Percentiles rank a stretch among this genome's conserved stretches.
phyloP scores from a whole-genome alignment of 2,329 filamentous ascomycete genomes.

The Penicillium sp. region DNA sequence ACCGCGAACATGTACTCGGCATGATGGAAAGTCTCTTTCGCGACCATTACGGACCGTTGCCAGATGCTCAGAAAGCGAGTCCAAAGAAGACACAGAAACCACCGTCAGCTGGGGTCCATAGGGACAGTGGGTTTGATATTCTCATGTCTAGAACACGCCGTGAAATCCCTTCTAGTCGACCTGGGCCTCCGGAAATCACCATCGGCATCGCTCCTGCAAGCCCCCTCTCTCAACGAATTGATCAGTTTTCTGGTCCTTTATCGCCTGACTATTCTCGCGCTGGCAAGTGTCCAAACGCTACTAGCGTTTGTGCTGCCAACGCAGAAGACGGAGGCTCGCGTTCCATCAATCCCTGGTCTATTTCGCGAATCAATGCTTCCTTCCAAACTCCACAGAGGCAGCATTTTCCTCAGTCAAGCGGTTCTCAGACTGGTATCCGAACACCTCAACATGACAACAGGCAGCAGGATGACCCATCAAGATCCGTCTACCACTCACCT shows the following conservation, averaged over 20 bases:
- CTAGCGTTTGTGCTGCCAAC: not conserved
- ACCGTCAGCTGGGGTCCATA: not conserved
- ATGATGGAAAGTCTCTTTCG: conserved; percentile 45
- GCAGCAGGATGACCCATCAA: not conserved
- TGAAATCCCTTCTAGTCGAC: not conserved
- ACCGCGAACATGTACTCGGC: conserved; percentile 43
- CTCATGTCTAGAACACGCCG: conserved; percentile 12
- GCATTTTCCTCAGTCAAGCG: not conserved
- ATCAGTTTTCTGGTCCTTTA: not conserved
- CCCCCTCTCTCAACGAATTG: not conserved
- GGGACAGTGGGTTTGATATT: conserved; percentile 5
- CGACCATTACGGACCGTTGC: conserved; percentile 32
- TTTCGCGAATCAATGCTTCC: conserved; percentile 13
- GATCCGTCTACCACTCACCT: not conserved
- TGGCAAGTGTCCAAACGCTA: not conserved
- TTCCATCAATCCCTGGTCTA: conserved; percentile 15
- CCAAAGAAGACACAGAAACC: not conserved
- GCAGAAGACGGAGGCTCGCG: not conserved
- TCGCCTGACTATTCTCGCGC: not conserved
- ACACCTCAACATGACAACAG: not conserved
- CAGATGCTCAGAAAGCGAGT: conserved; percentile 1
- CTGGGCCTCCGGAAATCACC: not conserved
- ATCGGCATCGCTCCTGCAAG: not conserved
- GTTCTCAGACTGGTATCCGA: not conserved
- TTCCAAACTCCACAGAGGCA: conserved; percentile 9